Conservation (phyloP, 2,329 filamentous ascomycete species). For the Aspergillus calidoustus region DNA sequence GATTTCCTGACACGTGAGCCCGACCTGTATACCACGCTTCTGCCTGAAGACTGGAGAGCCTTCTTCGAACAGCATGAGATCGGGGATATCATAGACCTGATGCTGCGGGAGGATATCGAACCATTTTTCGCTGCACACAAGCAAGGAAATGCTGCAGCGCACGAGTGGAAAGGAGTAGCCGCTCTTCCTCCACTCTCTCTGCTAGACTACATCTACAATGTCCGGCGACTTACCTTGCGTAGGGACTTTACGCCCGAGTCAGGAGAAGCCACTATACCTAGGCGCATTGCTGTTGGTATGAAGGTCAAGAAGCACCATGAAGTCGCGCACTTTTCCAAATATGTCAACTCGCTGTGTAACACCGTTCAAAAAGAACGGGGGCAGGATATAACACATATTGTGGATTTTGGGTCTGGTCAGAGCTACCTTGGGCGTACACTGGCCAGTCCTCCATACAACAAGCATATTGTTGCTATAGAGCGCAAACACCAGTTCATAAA, state of each 20-base stretch:
- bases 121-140: constrained; percentile 35
- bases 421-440: constrained; percentile 92
- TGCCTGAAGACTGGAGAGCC: constrained; percentile 79
- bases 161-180: constrained; percentile 49
- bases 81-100: constrained; percentile 76
- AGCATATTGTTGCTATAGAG: constrained; percentile 88
- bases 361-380: constrained; percentile 56
- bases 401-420: constrained; percentile 95
- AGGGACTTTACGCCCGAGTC: constrained; percentile 59
- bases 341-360: constrained; percentile 70
- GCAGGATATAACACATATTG: constrained; percentile 74
- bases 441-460: constrained; percentile 82
- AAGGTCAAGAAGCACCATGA: constrained; percentile 95
- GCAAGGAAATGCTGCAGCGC: constrained; percentile 12
- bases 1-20: constrained; percentile 91
- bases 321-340: constrained; percentile 86
- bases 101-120: constrained; percentile 76
- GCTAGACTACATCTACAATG: constrained; percentile 70
- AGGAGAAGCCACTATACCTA: constrained; percentile 61
- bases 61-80: constrained; percentile 75
- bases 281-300: constrained; percentile 84
- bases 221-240: constrained; percentile 70
- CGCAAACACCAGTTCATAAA: constrained; percentile 83
- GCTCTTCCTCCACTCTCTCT: constrained; percentile 59
- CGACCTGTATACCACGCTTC: constrained; percentile 75